Base-by-base conservation (phyloP, 441 rosid species). In the Croton laevigatus region DNA sequence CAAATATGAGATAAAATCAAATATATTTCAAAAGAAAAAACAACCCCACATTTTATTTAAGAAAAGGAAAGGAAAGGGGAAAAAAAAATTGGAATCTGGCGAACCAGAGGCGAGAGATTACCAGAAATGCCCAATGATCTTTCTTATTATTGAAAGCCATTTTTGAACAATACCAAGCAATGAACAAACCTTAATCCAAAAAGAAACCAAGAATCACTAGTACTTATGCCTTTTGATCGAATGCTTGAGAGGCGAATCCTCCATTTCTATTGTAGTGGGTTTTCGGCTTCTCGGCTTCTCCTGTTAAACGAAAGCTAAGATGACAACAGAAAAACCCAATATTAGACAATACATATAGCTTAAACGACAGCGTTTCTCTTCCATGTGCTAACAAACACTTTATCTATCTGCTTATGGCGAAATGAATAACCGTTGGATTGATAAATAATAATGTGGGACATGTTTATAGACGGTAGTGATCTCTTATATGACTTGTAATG, bases 41-140 rank as follows among this genome's bases (percentile, higher is more conserved):
- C 58, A 57, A 63, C 4, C 22, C 13, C 68, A 60, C 3, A 16
- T 32, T 27, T 20, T 23, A 27, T 42, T 7, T n/a, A 63, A 54
- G n/a, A 40, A 34, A 0, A 11, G 1, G 40, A 13, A 36, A 38
- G 46, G 44, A 1, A 52, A 46, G 37, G 27, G 19, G 13, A 8
- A 14, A 53, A 40, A 52, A 27, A 36, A 55, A 42, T 6, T 7
- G 22, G 6, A 40, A 9, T 49, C 19, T 44, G 38, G 0, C 4
- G 34, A 36, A 36, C 13, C 23, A 72, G 9, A 23, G 19, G 36
- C 22, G 60, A 34, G 68, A n/a, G 52, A 32, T 73, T 86, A 88
- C 93, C 87, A 86, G 84, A 75, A 86, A 88, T 53, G 81, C 84
- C 90, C 90, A 88, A 75, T 80, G 90, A 81, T 83, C 84, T 51